A percentile compares a stretch with the other conserved stretches of the same genome.
Conservation (phyloP, 805 yeast species). For the Torulaspora franciscae region DNA sequence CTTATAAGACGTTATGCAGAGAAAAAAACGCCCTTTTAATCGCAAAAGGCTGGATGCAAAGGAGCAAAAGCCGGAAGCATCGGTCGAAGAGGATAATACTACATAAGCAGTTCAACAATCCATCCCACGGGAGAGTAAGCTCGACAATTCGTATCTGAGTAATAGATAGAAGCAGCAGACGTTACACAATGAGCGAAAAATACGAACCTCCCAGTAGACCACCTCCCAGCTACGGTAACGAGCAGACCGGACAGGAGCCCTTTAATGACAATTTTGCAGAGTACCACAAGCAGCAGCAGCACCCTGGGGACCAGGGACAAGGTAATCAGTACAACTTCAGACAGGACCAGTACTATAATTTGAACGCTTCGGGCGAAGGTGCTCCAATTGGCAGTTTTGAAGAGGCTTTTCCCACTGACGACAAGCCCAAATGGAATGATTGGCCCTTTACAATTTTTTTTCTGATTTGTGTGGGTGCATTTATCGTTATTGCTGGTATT, state of each 20-base stretch:
- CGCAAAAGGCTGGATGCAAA: slow-evolving; percentile 1
- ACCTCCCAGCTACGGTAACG: slow-evolving; percentile 16
- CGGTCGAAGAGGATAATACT: not conserved
- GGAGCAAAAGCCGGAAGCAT: not conserved
- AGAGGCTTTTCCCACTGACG: slow-evolving; percentile 57
- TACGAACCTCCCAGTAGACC: slow-evolving; percentile 20
- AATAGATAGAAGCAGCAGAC: not conserved
- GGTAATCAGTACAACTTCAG: slow-evolving; percentile 8
- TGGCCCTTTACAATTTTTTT: slow-evolving; percentile 61
- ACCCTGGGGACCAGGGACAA: not conserved
- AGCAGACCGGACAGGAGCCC: not conserved
- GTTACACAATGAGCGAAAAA: slow-evolving; percentile 11
- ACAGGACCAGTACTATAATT: slow-evolving; percentile 24
- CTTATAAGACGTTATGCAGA: not conserved
- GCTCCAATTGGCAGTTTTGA: slow-evolving; percentile 50
- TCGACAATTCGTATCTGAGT: not conserved
- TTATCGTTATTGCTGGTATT: slow-evolving; percentile 63
- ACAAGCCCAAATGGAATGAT: slow-evolving; percentile 64
- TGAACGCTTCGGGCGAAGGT: slow-evolving; percentile 33
- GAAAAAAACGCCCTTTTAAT: not conserved
- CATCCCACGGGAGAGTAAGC: not conserved
- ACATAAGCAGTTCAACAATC: not conserved
- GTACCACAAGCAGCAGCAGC: slow-evolving; percentile 1
- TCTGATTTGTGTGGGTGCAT: slow-evolving; percentile 52
- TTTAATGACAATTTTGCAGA: not conserved